Percentiles rank a stretch among this genome's conserved stretches.
Conservation (phyloP, 352 stramenopile genomes). For the Globisporangium rhizosaccharum region DNA sequence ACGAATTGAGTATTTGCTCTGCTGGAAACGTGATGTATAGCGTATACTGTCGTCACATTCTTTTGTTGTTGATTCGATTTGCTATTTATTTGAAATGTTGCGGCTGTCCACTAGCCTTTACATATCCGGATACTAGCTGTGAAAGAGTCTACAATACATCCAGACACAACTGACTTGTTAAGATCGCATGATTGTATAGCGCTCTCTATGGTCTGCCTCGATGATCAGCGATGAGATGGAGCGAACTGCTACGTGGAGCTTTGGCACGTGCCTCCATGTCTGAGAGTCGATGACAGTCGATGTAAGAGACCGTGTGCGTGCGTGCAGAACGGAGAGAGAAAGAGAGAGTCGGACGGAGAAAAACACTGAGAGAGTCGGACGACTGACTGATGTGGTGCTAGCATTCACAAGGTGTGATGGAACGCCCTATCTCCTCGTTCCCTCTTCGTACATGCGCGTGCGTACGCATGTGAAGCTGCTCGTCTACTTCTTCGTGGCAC, state of each 20-base stretch:
- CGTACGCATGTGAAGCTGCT: not conserved
- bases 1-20: too few species aligned
- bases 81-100: too few species aligned
- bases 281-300: not conserved
- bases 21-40: too few species aligned
- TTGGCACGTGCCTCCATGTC: not conserved
- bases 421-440: too few species aligned
- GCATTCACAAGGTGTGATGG: not conserved
- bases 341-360: not conserved
- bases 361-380: not conserved
- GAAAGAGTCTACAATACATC: not conserved
- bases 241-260: not conserved
- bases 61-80: too few species aligned
- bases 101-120: too few species aligned
- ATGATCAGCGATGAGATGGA: not conserved
- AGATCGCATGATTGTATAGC: constrained; percentile 1
- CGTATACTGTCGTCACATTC: too few species aligned
- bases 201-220: not conserved
- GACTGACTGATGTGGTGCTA: not conserved
- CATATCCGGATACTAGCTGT: too few species aligned
- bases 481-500: constrained; percentile 9
- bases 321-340: not conserved
- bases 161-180: not conserved
- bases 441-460: not conserved
- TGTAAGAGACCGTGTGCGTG: too few species aligned